phyloP scores from a whole-genome alignment of 2,329 filamentous ascomycete species.

The Cyclaneusma minus region DNA sequence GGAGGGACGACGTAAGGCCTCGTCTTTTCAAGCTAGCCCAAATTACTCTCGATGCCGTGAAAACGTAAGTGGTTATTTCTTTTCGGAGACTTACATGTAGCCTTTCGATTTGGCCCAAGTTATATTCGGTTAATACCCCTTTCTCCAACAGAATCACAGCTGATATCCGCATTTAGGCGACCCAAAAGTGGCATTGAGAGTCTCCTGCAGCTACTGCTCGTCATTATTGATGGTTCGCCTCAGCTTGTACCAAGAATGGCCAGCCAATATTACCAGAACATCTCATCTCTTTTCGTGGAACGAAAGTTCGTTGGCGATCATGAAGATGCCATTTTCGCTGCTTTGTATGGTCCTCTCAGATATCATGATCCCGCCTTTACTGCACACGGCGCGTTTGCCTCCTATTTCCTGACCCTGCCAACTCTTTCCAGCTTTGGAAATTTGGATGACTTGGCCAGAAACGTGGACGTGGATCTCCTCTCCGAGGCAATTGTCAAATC shows the following conservation, averaged over 20 bases:
- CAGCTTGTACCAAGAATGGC: conserved; percentile 12
- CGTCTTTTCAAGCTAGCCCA: conserved; percentile 10
- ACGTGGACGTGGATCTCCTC: conserved; percentile 12
- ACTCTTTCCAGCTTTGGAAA: conserved; percentile 11
- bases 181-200: too few species aligned
- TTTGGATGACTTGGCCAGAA: conserved; percentile 11
- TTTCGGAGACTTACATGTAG: not conserved
- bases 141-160: conserved; percentile 7
- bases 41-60: conserved; percentile 12
- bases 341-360: too few species aligned
- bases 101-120: not conserved
- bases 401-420: conserved; percentile 16
- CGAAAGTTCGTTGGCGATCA: too few species aligned
- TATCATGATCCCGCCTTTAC: too few species aligned
- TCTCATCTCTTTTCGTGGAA: too few species aligned
- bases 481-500: conserved; percentile 10
- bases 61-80: conserved; percentile 9
- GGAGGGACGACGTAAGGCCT: conserved; percentile 9
- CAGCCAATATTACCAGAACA: conserved; percentile 15
- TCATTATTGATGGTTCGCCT: conserved; percentile 9
- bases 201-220: conserved; percentile 12
- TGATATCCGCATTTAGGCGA: too few species aligned
- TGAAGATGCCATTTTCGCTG: too few species aligned
- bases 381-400: conserved; percentile 15
- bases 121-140: conserved; percentile 8